Percentiles rank a stretch among this genome's conserved stretches.
These are phyloP conservation scores for Hypoxylon sp. DNA, from an alignment of 2,329 filamentous ascomycete genomes.

Conservation along the genomic window DNA sequence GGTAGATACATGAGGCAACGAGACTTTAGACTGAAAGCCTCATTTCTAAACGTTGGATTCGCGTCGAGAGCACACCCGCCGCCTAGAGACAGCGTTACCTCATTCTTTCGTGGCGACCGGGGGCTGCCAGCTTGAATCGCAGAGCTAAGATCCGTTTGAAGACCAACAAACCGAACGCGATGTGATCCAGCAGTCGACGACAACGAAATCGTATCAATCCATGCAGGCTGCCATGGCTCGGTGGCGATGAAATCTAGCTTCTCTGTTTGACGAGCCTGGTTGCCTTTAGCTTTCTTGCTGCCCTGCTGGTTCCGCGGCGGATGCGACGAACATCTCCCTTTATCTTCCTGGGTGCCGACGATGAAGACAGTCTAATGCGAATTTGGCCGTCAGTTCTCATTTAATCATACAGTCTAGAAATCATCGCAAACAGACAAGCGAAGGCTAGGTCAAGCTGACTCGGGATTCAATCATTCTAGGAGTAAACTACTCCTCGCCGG, in stretches of 20 bases:
- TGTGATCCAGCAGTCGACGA: constrained; percentile 57
- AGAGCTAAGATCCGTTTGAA: constrained; percentile 60
- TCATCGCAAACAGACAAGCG: neutral
- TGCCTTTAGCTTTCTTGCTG: constrained; percentile 54
- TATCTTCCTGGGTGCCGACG: constrained; percentile 68
- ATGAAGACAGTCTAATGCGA: constrained; percentile 67
- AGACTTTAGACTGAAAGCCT: constrained; percentile 60
- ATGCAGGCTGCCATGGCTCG: constrained; percentile 64
- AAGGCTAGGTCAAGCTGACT: constrained; percentile 16
- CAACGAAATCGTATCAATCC: constrained; percentile 64
- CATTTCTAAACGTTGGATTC: constrained; percentile 54
- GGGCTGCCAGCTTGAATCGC: constrained; percentile 50
- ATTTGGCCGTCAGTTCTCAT: constrained; percentile 19
- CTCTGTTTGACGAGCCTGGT: constrained; percentile 37
- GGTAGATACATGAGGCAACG: constrained; percentile 63
- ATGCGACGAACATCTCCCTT: constrained; percentile 70
- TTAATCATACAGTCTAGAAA: neutral
- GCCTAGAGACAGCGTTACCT: constrained; percentile 58
- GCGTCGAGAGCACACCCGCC: constrained; percentile 59
- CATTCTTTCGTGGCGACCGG: constrained; percentile 42
- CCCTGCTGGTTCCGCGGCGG: constrained; percentile 64
- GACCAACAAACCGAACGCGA: constrained; percentile 61
- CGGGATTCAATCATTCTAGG: constrained; percentile 8
- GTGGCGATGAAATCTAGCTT: constrained; percentile 54
- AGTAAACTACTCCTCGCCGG: constrained; percentile 24